Conservation (phyloP, 1,284 basidiomycete genomes). For the Cutaneotrichosporon sp. region DNA sequence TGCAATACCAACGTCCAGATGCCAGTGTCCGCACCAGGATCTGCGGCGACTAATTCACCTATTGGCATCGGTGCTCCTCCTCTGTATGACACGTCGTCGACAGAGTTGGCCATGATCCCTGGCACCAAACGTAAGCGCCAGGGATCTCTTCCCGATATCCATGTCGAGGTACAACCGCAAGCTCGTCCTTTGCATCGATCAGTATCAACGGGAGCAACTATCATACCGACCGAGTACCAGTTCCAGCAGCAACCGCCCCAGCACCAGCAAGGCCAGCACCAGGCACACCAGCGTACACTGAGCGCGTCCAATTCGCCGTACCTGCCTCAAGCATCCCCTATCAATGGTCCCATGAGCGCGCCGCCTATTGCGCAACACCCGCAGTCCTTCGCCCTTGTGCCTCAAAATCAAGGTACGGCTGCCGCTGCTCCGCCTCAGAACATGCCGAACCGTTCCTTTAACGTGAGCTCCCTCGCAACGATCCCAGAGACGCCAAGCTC, state of each 20-base stretch:
- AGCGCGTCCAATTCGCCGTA: slow-evolving; percentile 11
- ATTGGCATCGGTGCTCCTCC: not conserved
- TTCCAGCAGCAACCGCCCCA: not conserved
- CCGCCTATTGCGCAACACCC: slow-evolving; percentile 11
- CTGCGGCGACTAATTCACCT: not conserved
- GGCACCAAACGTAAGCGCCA: slow-evolving; percentile 15
- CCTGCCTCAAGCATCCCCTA: slow-evolving; percentile 7
- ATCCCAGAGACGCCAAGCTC: slow-evolving; percentile 19
- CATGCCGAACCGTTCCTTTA: slow-evolving; percentile 10
- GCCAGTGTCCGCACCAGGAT: not conserved
- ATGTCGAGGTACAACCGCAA: slow-evolving; percentile 3
- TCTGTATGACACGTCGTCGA: no score
- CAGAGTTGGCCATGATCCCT: not conserved
- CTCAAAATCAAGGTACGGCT: not conserved
- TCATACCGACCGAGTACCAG: not conserved
- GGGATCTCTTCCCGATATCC: slow-evolving; percentile 15
- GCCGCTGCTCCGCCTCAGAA: slow-evolving; percentile 2
- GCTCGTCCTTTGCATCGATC: slow-evolving; percentile 15
- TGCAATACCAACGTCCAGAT: not conserved
- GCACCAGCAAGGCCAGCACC: not conserved
- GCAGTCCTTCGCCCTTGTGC: slow-evolving; percentile 11
- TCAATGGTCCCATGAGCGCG: slow-evolving; percentile 11
- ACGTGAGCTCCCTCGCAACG: slow-evolving; percentile 15
- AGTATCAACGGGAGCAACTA: slow-evolving; percentile 9
- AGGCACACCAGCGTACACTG: not conserved